Base-by-base conservation (phyloP, 176 grass and related monocot species). In the sorghum (Sorghum bicolor) region DNA sequence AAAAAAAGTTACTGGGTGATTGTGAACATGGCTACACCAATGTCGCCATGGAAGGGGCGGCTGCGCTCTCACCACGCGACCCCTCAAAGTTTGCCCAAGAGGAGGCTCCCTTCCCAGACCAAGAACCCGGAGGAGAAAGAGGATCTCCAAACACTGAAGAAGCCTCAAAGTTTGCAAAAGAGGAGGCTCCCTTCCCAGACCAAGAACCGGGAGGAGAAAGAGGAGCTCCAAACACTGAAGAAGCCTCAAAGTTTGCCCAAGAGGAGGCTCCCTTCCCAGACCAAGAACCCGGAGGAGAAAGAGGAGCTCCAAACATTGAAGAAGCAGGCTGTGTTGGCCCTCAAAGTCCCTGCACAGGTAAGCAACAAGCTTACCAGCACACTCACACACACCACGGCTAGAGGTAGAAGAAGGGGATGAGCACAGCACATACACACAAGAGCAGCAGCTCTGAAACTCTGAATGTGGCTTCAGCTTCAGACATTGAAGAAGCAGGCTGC, bases 21-120 rank as follows among this genome's bases (percentile, higher is more conserved):
- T n/a, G n/a, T n/a, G 52, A 55, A n/a, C 20, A 55, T 55, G 52
- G 20, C 2, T 6, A 58, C 53, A 58, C 53, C 53, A 58, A 24
- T 58, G 53, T n/a, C 81, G 9, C 58, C 58, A 25, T 83, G 81
- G 81, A 66, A 83, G 2, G 60, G 81, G 60, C 58, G 71, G 71
- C 44, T 89, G 39, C 87, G 82, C 25, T 81, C 77, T 67, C 36
- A 33, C 36, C 63, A 63, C 8, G 19, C 12, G 31, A 52, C 14
- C 11, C 77, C 77, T 32, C 77, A 47, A 72, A 60, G 4, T 17
- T 36, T 29, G 8, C 76, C 70, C 28, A 12, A 36, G 4, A 34
- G 1, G 55, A 41, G 10, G 28, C 37, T 15, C 29, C 61, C 47
- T 38, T 69, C 69, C 38, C 8, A 29, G 4, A 6, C 82, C 37